A percentile compares a stretch with the other conserved stretches of the same genome.
These are phyloP conservation scores for Gentiana straminea DNA, from an alignment of 257 asterid species.

Conservation along the genomic window DNA sequence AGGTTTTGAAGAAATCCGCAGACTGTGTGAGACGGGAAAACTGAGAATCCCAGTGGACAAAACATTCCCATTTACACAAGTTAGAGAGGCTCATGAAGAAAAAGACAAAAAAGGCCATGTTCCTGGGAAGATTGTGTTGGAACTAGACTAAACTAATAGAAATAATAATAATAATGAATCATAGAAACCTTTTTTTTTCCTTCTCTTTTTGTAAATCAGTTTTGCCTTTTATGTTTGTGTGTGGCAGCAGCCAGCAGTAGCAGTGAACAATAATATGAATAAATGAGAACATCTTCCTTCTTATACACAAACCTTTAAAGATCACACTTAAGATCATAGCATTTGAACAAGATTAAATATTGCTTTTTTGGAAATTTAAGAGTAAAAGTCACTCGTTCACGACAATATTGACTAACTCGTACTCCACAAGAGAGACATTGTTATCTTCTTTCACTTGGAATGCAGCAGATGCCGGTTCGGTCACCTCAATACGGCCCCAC, in stretches of 20 bases:
- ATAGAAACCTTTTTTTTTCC: no score
- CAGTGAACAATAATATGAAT: no score
- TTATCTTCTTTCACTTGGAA: conserved; percentile 61
- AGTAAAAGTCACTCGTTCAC: conserved; percentile 11
- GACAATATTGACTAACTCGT: conserved; percentile 40
- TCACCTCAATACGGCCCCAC: conserved; percentile 36
- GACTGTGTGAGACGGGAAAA: conserved; percentile 59
- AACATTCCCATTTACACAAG: conserved; percentile 53
- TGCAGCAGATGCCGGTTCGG: conserved; percentile 19
- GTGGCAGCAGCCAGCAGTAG: no score
- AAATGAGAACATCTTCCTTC: no score
- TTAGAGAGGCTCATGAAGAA: conserved; percentile 74
- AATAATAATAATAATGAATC: no score
- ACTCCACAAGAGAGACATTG: conserved; percentile 52
- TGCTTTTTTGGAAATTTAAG: neutral
- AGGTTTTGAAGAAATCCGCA: conserved; percentile 70
- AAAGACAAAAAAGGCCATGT: conserved; percentile 52
- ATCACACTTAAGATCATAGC: no score
- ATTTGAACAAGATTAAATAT: no score
- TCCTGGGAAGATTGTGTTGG: conserved; percentile 81
- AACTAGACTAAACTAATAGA: conserved; percentile 30
- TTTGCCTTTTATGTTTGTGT: no score
- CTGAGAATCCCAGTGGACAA: conserved; percentile 76
- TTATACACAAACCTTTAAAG: no score
- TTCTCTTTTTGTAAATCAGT: no score